phyloP scores from a whole-genome alignment of 2,329 filamentous ascomycete genomes.

The Penicillium sp. region DNA sequence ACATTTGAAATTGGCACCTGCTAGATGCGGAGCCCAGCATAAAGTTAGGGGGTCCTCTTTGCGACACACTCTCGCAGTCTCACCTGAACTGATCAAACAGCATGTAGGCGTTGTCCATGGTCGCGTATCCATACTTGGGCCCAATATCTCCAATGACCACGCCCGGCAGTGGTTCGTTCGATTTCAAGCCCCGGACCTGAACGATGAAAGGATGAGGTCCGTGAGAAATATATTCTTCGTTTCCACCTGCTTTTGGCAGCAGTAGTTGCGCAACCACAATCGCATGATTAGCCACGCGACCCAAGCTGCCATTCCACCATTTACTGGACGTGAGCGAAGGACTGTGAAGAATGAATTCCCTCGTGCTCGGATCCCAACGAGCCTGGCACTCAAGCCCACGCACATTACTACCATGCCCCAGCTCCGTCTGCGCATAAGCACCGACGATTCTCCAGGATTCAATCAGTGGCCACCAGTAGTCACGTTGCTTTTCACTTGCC shows the following conservation, averaged over 20 bases:
- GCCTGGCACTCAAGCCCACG: constrained; percentile 46
- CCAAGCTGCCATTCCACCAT: constrained; percentile 52
- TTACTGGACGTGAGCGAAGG: constrained; percentile 49
- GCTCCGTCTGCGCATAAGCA: constrained; percentile 48
- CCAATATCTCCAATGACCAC: constrained; percentile 52
- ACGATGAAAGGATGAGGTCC: constrained; percentile 50
- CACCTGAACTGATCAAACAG: constrained; percentile 44
- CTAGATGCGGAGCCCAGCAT: too few species aligned
- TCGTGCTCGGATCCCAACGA: constrained; percentile 40
- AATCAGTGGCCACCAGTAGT: constrained; percentile 47
- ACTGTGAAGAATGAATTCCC: constrained; percentile 48
- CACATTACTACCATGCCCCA: constrained; percentile 51
- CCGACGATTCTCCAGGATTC: constrained; percentile 47
- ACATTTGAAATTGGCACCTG: neutral
- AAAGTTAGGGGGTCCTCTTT: too few species aligned
- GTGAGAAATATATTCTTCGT: constrained; percentile 36
- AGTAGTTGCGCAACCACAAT: constrained; percentile 50
- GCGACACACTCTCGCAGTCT: too few species aligned
- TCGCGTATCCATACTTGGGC: constrained; percentile 50
- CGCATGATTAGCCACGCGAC: constrained; percentile 50
- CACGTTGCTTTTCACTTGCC: constrained; percentile 42
- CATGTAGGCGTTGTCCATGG: constrained; percentile 52
- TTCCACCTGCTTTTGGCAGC: constrained; percentile 31
- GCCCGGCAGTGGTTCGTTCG: constrained; percentile 43
- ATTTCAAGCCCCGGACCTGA: constrained; percentile 46